Evolutionary conservation across 768 basidiomycete species (phyloP), one percentile per base, ranked within the genome.

Genomic region (Lyophyllum decastes): DNA sequence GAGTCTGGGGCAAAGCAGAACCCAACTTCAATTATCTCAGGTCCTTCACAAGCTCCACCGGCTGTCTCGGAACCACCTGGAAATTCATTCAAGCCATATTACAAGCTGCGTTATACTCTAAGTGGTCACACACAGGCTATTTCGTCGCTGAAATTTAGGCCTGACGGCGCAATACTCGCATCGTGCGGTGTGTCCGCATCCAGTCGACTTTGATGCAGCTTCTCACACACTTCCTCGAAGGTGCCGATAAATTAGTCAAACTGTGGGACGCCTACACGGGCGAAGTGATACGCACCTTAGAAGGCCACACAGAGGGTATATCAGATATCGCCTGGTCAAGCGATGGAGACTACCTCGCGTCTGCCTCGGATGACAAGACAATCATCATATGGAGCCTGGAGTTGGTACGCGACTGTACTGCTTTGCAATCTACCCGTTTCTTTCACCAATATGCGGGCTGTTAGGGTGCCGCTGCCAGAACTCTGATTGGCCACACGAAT

Each of bases 301-400:
- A 80, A 60, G 90, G 91, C 2, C 92, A 94, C 66, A 79, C 79
- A 7, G 82, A 88, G 68, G 96, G 96, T 1, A 86, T 98, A 59
- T 95, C 93, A 47, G 93, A 96, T 67, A 74, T 98, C 59, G 89
- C 93, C 17, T 96, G 95, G 90, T 92, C 94, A 0, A 75, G 75
- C 54, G 90, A 96, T 68, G 87, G 87, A 22, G 82, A 88, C 54
- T 89, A 87, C 67, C 72, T 98, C 34, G 95, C 96, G 0, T 93
- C 93, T 40, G 95, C 93, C 0, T 96, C 94, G 4, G 96, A 99
- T 70, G 96, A 98, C 72, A 89, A 90, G 64, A 90, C 90, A 0
- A 84, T 96, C 55, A 81, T 88, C 27, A 83, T 97, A 58, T 96
- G 95, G 95, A 84, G 85, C 66, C 72, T 90, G 65, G 87, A 90